Evolutionary conservation across 441 rosid genomes (phyloP), one percentile per base, ranked within the genome.

Genomic region (Macaranga tanarius): DNA sequence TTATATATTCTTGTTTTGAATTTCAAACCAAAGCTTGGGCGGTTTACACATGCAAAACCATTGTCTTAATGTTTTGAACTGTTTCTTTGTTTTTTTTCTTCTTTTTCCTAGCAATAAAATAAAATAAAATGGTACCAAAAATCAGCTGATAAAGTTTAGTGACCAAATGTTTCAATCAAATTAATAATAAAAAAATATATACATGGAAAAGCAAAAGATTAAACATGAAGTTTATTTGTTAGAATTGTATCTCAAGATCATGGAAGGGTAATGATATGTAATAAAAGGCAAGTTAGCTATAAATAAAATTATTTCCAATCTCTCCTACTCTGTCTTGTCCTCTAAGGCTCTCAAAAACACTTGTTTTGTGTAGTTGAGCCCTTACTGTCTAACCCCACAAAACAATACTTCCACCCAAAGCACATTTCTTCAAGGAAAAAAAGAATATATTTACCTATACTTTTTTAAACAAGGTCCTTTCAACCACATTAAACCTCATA

Each of bases 291-390:
- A 67, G 55, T 31, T 59, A 62, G 42, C 70, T 55, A 58, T 48
- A 60, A 28, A 62, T 38, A 17, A 7, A 23, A 1, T 6, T 34
- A 13, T 70, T 72, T 47, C 12, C 67, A 66, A 55, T 70, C 73
- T 75, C 85, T 82, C 82, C 83, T 78, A 78, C 79, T 68, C 59
- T 83, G 78, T 79, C 93, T 88, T 90, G 86, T 81, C 76, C 81
- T 66, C 74, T 60, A 90, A 87, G 96, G 77, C 80, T 86, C 80
- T 74, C 71, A 62, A 74, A 54, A 17, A 20, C n/a, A 52, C 28
- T 51, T 22, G 22, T 56, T 70, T 23, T 44, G 23, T 78, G 85
- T 76, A 83, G 89, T 84, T 81, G 79, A 77, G 81, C 84, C 65
- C 83, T 86, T 82, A 59, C 80, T 82, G 76, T 88, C 92, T 84